Evolutionary conservation across 2,329 filamentous ascomycete species (phyloP).

Genomic region (Cordyceps pruinosa): DNA sequence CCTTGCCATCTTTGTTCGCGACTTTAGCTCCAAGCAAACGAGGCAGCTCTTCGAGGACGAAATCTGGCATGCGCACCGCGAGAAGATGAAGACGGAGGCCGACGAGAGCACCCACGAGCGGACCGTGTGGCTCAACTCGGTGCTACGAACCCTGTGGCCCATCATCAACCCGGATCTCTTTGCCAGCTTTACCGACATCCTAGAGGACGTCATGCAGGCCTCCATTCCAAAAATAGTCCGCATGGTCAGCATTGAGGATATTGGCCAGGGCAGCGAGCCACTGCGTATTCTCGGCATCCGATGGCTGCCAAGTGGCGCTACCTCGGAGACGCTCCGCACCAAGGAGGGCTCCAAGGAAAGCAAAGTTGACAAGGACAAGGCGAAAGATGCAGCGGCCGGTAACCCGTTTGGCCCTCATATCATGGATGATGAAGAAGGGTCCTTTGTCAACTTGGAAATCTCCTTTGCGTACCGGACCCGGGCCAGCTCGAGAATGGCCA

Average conservation of each 20-base stretch:
- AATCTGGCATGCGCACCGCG: slow-evolving; percentile 58
- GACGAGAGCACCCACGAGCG: slow-evolving; percentile 49
- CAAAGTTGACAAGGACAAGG: slow-evolving; percentile 24
- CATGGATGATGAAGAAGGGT: slow-evolving; percentile 70
- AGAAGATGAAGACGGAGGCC: slow-evolving; percentile 39
- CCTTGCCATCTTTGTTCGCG: slow-evolving; percentile 38
- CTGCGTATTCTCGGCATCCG: slow-evolving; percentile 63
- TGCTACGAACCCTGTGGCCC: slow-evolving; percentile 63
- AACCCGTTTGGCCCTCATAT: slow-evolving; percentile 39
- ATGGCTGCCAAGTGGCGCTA: slow-evolving; percentile 66
- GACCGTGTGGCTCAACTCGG: slow-evolving; percentile 65
- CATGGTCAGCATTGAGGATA: slow-evolving; percentile 70
- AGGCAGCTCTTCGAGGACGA: slow-evolving; percentile 60
- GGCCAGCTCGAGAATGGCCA: slow-evolving; percentile 53
- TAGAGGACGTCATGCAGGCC: slow-evolving; percentile 77
- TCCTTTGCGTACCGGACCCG: slow-evolving; percentile 66
- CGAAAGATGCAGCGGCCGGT: slow-evolving; percentile 24
- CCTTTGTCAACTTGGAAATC: slow-evolving; percentile 71
- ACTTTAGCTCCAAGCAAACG: slow-evolving; percentile 57
- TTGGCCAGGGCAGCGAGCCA: slow-evolving; percentile 67
- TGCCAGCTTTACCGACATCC: slow-evolving; percentile 57
- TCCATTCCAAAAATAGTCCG: slow-evolving; percentile 61
- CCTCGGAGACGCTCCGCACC: slow-evolving; percentile 36
- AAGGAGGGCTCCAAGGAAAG: slow-evolving; percentile 24
- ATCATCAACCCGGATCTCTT: slow-evolving; percentile 72